These are phyloP conservation scores for Radiomyces spectabilis DNA, from an alignment of 192 early-diverging fungal genomes.

Conservation along the genomic window DNA sequence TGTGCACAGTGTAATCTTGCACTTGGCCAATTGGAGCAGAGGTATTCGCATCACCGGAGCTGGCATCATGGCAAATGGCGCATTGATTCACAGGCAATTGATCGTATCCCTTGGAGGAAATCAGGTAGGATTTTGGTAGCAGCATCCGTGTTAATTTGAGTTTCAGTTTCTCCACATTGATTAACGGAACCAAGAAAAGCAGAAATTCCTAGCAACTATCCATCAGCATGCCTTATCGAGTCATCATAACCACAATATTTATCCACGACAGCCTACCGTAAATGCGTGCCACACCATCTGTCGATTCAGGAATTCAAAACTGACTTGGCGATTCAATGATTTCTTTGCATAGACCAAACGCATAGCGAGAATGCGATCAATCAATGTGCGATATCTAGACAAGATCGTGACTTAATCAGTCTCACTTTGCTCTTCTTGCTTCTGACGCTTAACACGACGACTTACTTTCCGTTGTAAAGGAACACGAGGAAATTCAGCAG, in stretches of 20 bases:
- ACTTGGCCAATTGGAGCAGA: slow-evolving; percentile 25
- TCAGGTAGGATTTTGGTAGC: slow-evolving; percentile 37
- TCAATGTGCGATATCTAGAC: slow-evolving; percentile 61
- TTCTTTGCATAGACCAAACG: slow-evolving; percentile 74
- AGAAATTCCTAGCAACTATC: slow-evolving; percentile 65
- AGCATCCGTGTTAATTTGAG: slow-evolving; percentile 37
- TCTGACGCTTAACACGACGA: neutral
- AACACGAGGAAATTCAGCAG: slow-evolving; percentile 82
- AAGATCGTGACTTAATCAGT: neutral
- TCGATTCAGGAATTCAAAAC: slow-evolving; percentile 89
- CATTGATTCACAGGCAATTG: slow-evolving; percentile 62
- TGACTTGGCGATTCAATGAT: slow-evolving; percentile 68
- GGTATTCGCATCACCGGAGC: slow-evolving; percentile 13
- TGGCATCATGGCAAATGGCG: slow-evolving; percentile 68
- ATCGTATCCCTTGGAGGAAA: slow-evolving; percentile 32
- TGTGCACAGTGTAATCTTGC: slow-evolving; percentile 35
- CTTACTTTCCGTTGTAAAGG: slow-evolving; percentile 73
- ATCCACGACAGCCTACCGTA: slow-evolving; percentile 46
- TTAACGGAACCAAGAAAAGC: slow-evolving; percentile 74
- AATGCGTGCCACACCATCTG: slow-evolving; percentile 93
- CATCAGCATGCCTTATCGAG: neutral
- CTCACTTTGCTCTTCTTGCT: neutral
- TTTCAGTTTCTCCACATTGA: slow-evolving; percentile 59
- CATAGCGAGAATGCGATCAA: slow-evolving; percentile 77
- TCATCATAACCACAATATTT: neutral